Evolutionary conservation across 208 protist genomes (phyloP).

Genomic region (Hexamita inflata): DNA sequence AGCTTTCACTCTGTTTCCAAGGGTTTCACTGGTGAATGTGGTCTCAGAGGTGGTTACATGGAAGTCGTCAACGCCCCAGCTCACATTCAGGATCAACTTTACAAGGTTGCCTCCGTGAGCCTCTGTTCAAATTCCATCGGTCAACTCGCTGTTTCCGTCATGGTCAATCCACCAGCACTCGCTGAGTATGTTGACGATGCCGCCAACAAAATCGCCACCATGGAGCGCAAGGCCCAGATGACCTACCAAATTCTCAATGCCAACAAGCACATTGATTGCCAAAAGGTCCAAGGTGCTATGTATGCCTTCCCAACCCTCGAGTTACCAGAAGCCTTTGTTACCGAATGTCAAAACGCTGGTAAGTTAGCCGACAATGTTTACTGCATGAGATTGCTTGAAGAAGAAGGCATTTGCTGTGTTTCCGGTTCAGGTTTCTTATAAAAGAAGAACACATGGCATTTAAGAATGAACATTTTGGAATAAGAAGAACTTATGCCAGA

Average conservation of each 20-base stretch:
- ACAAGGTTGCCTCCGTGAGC: conserved; percentile 77
- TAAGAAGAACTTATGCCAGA: conserved; percentile 73
- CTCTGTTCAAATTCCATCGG: conserved; percentile 72
- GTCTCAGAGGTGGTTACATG: conserved; percentile 87
- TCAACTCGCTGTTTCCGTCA: conserved; percentile 59
- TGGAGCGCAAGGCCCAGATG: conserved; percentile 47
- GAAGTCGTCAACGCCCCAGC: conserved; percentile 60
- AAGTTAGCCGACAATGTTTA: conserved; percentile 75
- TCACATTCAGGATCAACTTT: conserved; percentile 57
- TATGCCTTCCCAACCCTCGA: conserved; percentile 86
- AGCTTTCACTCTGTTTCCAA: conserved; percentile 96
- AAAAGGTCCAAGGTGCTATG: conserved; percentile 68
- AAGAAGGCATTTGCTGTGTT: conserved; percentile 67
- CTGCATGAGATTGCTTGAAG: conserved; percentile 77
- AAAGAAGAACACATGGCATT: conserved; percentile 76
- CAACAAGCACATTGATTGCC: conserved; percentile 30
- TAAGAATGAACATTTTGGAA: conserved; percentile 92
- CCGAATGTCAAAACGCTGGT: conserved; percentile 51
- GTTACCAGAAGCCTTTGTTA: conserved; percentile 61
- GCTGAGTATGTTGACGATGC: too few relatives aligned
- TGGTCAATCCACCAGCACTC: conserved; percentile 84
- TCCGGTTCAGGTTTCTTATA: conserved; percentile 58
- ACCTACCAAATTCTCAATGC: conserved; percentile 19
- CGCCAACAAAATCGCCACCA: conserved; percentile 49
- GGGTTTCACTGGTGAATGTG: conserved; percentile 73